Base-by-base conservation (phyloP, 345 rosid genomes). In the Populus deltoides region DNA sequence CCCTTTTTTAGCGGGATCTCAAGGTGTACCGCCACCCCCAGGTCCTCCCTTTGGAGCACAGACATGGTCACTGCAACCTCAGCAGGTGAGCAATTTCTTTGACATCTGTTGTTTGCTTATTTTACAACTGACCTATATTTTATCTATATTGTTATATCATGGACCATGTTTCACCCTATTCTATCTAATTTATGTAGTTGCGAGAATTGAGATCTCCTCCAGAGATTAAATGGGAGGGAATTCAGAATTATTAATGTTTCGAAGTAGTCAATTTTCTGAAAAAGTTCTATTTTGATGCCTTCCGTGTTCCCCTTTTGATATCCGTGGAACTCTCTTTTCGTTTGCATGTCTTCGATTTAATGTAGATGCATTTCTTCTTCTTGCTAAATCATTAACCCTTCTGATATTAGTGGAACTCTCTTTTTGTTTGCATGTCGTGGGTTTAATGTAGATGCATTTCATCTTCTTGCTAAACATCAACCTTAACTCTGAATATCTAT, bases 31-130 rank as follows among this genome's bases (percentile, higher is more conserved):
- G 17, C 83, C 88, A 10, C 80, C 89, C 31, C 51, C 86, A 55
- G 86, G 78, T 83, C 83, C 86, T 72, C 89, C 96, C 69, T 90
- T 83, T 81, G 92, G 89, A 59, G 81, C 87, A 80, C 94, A 86
- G 78, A 18, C 49, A 68, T 39, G 71, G 51, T 17, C 71, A 39
- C 74, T 85, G 85, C 88, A 83, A 63, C 69, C 86, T 38, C 87
- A 74, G 71, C 88, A 83, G 85, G 89, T 90, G 57, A 36, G 71
- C 27, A 18, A 13, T 45, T 45, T 45, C 49, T 45, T 8, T 38
- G 22, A 6, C 36, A 67, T 17, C 12, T 67, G 18, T 36, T 67
- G 9, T 67, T 67, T 4, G 24, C 20, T 35, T 33, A 33, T 13
- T 67, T 67, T 67, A 17, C 24, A 7, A 35, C 8, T 13, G 18